Conservation (phyloP, 768 basidiomycete species). For the Austroboletus eburneus region DNA sequence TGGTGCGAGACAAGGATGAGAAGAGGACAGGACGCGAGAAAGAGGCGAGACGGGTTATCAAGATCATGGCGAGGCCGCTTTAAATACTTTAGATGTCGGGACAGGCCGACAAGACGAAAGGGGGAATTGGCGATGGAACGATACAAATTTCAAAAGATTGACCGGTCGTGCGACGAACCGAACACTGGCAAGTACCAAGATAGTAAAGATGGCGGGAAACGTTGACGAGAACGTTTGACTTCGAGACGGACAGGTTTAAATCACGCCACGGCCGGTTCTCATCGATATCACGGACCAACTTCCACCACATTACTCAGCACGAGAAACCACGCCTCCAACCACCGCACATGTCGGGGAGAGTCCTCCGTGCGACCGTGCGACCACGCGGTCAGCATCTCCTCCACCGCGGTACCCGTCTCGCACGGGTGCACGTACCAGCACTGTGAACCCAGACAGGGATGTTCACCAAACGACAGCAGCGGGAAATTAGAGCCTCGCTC, state of each 20-base stretch:
- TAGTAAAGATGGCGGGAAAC: neutral
- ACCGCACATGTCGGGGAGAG: conserved; percentile 26
- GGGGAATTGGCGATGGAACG: conserved; percentile 6
- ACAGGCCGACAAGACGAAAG: conserved; percentile 17
- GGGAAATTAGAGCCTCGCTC: conserved; percentile 57
- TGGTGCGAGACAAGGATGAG: conserved; percentile 38
- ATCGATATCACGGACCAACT: conserved; percentile 28
- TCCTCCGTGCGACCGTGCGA: conserved; percentile 1
- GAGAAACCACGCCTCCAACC: conserved; percentile 78
- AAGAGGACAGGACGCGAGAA: conserved; percentile 37
- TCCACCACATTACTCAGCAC: conserved; percentile 64
- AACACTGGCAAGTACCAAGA: neutral
- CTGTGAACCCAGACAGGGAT: conserved; percentile 68
- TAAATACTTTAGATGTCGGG: conserved; percentile 15
- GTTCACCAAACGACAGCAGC: conserved; percentile 82
- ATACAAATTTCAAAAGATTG: neutral
- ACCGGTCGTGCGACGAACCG: neutral
- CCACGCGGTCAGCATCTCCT: conserved; percentile 59
- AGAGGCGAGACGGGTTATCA: conserved; percentile 38
- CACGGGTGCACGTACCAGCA: conserved; percentile 92
- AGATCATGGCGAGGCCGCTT: conserved; percentile 35
- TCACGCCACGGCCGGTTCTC: conserved; percentile 2
- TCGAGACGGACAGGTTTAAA: neutral
- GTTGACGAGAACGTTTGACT: neutral
- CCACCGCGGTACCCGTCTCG: conserved; percentile 60